Evolutionary conservation across 2,329 filamentous ascomycete genomes (phyloP).

Genomic region (Hymenoscyphus fraxineus): DNA sequence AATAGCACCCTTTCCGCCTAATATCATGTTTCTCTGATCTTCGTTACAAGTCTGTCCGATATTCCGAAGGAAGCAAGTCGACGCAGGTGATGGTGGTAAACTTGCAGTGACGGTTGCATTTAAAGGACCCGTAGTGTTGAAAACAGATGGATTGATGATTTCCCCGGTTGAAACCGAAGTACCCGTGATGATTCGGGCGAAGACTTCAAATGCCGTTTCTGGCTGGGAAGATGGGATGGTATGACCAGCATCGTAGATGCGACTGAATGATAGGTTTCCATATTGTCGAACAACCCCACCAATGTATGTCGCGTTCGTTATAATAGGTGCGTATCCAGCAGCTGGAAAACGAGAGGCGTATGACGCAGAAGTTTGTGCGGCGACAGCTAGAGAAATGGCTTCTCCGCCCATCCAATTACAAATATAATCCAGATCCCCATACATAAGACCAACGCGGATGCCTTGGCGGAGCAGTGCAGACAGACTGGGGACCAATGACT

Average conservation of each 20-base stretch:
- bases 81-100: slow-evolving; percentile 44
- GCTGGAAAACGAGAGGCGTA: slow-evolving; percentile 55
- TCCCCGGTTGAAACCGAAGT: slow-evolving; percentile 48
- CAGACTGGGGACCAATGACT: slow-evolving; percentile 55
- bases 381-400: slow-evolving; percentile 62
- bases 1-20: slow-evolving; percentile 49
- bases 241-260: slow-evolving; percentile 64
- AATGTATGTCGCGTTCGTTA: slow-evolving; percentile 64
- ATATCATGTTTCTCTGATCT: slow-evolving; percentile 47
- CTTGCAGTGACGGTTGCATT: slow-evolving; percentile 55
- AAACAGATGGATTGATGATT: slow-evolving; percentile 47
- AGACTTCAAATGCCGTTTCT: slow-evolving; percentile 50
- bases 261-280: slow-evolving; percentile 67
- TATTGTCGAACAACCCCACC: slow-evolving; percentile 73
- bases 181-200: slow-evolving; percentile 55
- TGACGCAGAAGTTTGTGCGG: slow-evolving; percentile 43
- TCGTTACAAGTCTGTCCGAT: slow-evolving; percentile 51
- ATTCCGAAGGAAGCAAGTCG: slow-evolving; percentile 60
- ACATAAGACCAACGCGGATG: slow-evolving; percentile 68
- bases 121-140: slow-evolving; percentile 53
- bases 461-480: slow-evolving; percentile 58
- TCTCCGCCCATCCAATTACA: slow-evolving; percentile 74
- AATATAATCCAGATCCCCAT: slow-evolving; percentile 62
- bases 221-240: slow-evolving; percentile 57
- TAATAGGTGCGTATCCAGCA: slow-evolving; percentile 69